Conservation (phyloP, 108 stramenopile genomes). For the Skeletonema marinoi region DNA sequence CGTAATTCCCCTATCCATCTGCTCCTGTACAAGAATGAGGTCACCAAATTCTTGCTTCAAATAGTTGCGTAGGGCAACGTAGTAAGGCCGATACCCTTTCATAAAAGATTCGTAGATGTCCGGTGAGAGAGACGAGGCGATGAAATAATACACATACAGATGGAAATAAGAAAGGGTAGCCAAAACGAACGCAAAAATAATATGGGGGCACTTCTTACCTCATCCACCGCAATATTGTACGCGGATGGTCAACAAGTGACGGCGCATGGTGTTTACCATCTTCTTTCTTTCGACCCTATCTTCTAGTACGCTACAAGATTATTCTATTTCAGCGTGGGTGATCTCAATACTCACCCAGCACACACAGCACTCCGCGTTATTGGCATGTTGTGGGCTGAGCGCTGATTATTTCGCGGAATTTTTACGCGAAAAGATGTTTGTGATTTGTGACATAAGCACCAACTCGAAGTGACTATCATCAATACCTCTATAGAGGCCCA, state of each 20-base stretch:
- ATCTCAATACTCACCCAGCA: no score
- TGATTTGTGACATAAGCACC: no score
- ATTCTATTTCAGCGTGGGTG: no score
- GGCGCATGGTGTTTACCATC: constrained; percentile 1
- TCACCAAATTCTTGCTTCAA: constrained; percentile 37
- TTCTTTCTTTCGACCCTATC: background rate
- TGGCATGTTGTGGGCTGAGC: no score
- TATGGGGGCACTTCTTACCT: constrained; percentile 8
- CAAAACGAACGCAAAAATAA: background rate
- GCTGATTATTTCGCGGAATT: no score
- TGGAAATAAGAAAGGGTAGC: no score
- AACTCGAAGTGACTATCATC: no score
- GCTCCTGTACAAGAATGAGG: constrained; percentile 35
- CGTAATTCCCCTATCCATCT: constrained; percentile 50
- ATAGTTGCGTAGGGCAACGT: constrained; percentile 23
- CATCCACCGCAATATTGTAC: constrained; percentile 49
- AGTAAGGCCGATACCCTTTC: constrained; percentile 28
- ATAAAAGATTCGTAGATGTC: background rate
- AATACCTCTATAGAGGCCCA: no score
- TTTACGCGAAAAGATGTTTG: no score
- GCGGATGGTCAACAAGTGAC: constrained; percentile 15
- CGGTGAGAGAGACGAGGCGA: background rate
- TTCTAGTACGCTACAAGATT: no score
- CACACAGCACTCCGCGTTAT: no score
- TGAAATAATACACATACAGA: background rate